Evolutionary conservation across 2,329 filamentous ascomycete genomes (phyloP).

Genomic region (Cadophora sp.): DNA sequence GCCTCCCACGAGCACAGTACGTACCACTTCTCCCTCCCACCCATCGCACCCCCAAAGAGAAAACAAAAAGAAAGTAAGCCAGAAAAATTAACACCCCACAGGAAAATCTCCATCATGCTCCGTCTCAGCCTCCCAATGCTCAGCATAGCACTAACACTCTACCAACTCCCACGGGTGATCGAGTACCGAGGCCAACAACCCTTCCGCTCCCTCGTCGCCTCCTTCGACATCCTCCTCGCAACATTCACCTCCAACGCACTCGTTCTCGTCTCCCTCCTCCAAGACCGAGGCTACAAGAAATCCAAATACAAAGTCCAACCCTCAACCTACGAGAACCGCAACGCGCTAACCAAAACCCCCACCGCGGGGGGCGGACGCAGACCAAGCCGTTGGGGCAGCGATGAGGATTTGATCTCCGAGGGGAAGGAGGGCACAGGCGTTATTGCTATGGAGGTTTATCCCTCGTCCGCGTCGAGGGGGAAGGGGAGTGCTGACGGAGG

Average conservation of each 20-base stretch:
- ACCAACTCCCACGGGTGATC: slow-evolving; percentile 79
- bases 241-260: slow-evolving; percentile 88
- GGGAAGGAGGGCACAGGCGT: slow-evolving; percentile 61
- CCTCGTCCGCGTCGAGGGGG: background rate
- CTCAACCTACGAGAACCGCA: slow-evolving; percentile 42
- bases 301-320: slow-evolving; percentile 66
- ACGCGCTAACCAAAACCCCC: slow-evolving; percentile 50
- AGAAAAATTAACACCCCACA: slow-evolving; percentile 49
- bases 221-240: slow-evolving; percentile 85
- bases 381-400: slow-evolving; percentile 73
- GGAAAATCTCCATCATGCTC: slow-evolving; percentile 76
- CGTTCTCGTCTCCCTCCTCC: slow-evolving; percentile 88
- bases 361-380: slow-evolving; percentile 48
- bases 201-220: slow-evolving; percentile 85
- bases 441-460: slow-evolving; percentile 23
- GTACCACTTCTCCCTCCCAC: slow-evolving; percentile 15
- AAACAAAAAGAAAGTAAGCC: too few relatives aligned
- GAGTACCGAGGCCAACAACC: slow-evolving; percentile 74
- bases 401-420: slow-evolving; percentile 76
- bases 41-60: background rate
- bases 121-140: slow-evolving; percentile 85
- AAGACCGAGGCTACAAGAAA: slow-evolving; percentile 90
- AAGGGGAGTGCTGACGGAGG: slow-evolving; percentile 34
- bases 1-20: too few relatives aligned
- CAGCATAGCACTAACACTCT: slow-evolving; percentile 76